Evolutionary conservation across 345 rosid species (phyloP), one percentile per base, ranked within the genome.

Genomic region (Cardamine resedifolia): DNA sequence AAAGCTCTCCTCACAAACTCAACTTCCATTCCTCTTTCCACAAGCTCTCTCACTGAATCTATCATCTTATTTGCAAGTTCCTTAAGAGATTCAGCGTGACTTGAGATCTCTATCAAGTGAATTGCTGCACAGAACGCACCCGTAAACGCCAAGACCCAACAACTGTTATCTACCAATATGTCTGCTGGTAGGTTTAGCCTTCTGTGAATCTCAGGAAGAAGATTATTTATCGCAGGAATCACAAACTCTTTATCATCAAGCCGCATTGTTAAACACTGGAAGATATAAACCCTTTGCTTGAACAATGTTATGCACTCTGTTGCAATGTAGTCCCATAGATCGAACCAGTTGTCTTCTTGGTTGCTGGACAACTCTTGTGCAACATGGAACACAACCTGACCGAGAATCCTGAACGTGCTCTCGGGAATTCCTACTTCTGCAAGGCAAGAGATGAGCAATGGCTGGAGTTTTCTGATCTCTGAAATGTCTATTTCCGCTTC

Each of bases 391-490:
- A 58, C 63, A 0, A 58, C 18, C 16, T 73, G 58, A 1, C 38
- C 21, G 3, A 73, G 58, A 34, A 64, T 26, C 16, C 10, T 39
- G 66, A 65, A 48, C 18, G 30, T 56, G 59, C 51, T 65, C 30
- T 65, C 71, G 0, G 12, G 20, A 11, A 65, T 34, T 23, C 38
- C 14, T 65, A 12, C 7, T 14, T 71, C 52, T 2, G 7, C 0
- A 50, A 73, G 66, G 6, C 51, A 73, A 43, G 11, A 0, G 23
- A 73, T 57, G 59, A 65, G 70, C 23, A 64, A 45, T 3, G 34
- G n/a, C 49, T 44, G 27, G 30, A 73, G 57, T 2, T 31, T 10
- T 26, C 23, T 49, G n/a, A 64, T 39, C 36, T 53, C 71, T 24
- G 16, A 26, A 50, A 50, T 15, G 10, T 43, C n/a, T 45, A 70